Evolutionary conservation across 164 flowering plant species (phyloP).

Genomic region (Kalanchoe fedtschenkoi): DNA sequence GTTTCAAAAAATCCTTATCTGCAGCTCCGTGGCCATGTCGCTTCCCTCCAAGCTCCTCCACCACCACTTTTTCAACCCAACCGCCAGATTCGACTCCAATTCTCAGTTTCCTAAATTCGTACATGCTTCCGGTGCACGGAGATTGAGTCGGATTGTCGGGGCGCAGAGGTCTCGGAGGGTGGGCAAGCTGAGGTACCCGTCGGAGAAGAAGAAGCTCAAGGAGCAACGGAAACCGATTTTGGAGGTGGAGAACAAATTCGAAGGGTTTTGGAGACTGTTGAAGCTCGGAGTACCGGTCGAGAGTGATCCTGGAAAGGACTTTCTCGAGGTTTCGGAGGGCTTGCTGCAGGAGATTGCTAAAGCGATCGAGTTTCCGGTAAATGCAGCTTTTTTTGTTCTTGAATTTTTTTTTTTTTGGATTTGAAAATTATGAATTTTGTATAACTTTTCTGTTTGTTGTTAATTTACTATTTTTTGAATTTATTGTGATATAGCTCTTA

Average conservation of each 20-base stretch:
- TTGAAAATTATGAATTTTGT: no score
- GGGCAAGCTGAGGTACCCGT: constrained; percentile 81
- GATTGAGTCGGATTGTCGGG: constrained; percentile 29
- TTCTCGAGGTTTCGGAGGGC: constrained; percentile 45
- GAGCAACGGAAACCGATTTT: constrained; percentile 21
- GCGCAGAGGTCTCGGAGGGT: constrained; percentile 43
- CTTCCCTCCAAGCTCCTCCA: constrained; percentile 19
- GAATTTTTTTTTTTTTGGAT: background rate
- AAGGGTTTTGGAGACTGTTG: constrained; percentile 76
- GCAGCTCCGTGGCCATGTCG: constrained; percentile 10
- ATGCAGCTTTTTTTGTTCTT: background rate
- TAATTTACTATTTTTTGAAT: no score
- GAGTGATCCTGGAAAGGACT: constrained; percentile 82
- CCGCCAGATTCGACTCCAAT: constrained; percentile 6
- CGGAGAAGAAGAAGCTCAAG: constrained; percentile 84
- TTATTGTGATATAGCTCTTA: no score
- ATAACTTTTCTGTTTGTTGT: no score
- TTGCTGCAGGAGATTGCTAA: constrained; percentile 70
- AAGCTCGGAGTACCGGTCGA: constrained; percentile 61
- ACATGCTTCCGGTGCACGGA: constrained; percentile 11
- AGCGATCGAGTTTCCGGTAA: constrained; percentile 85
- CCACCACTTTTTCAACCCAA: constrained; percentile 11
- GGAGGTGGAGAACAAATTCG: constrained; percentile 36
- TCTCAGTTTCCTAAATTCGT: constrained; percentile 10
- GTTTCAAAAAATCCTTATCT: constrained; percentile 9